Evolutionary conservation across 257 asterid species (phyloP), one percentile per base, ranked within the genome.

Genomic region (Agastache rugosa): DNA sequence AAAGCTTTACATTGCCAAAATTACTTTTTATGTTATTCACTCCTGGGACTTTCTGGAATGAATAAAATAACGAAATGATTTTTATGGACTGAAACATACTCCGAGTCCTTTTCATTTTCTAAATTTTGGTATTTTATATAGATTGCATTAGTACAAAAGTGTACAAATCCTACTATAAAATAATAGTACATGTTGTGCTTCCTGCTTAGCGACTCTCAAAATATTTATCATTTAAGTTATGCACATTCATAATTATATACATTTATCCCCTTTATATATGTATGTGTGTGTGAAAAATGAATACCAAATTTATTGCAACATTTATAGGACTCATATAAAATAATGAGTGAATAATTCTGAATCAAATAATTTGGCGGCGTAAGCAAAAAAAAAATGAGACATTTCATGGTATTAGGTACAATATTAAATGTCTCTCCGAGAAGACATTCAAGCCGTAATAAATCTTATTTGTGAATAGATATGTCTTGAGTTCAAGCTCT

Each of bases 351-450:
- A 15, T 22, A 41, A 34, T 63, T 55, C 6, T 37, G 16, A n/a
- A 42, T 56, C 1, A 73, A 69, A 71, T 42, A 61, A 72, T 58
- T 68, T 41, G 23, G 54, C 67, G 42, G 60, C 47, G 53, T 73
- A 48, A 41, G 16, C 60, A 37, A 6, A 35, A 35, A 35, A 27
- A 45, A 66, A 23, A 64, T 61, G 72, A 79, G 80, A 73, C 78
- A 63, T 54, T 67, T 20, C 63, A 67, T 45, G 48, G 62, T n/a
- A 51, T 27, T 25, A 22, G 25, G 27, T 44, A 45, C 10, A 34
- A 44, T 44, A n/a, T n/a, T n/a, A n/a, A n/a, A n/a, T n/a, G n/a
- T n/a, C n/a, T n/a, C n/a, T n/a, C n/a, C n/a, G n/a, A n/a, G n/a
- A n/a, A n/a, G n/a, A n/a, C n/a, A n/a, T n/a, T n/a, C n/a, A n/a